These are phyloP conservation scores for Lactarius pseudohatsudake DNA, from an alignment of 768 basidiomycete genomes.

Conservation along the genomic window DNA sequence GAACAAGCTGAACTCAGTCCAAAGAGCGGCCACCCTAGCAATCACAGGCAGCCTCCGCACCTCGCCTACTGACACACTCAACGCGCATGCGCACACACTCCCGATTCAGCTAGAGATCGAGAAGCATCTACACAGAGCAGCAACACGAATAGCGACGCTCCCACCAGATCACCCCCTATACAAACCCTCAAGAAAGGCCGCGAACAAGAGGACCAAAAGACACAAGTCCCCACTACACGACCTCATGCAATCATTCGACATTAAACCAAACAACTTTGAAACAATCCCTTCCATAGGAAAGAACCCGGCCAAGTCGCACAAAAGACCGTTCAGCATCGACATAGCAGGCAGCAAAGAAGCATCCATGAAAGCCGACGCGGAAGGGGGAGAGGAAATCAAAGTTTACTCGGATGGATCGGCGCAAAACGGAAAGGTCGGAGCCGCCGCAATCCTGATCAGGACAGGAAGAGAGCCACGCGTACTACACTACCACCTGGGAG, in stretches of 20 bases:
- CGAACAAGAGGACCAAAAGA: background rate
- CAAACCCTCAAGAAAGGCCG: background rate
- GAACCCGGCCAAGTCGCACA: background rate
- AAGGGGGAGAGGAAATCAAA: background rate
- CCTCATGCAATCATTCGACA: slow-evolving; percentile 13
- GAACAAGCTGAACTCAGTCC: no score
- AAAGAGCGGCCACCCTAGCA: no score
- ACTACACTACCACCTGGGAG: background rate
- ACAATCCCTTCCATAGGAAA: slow-evolving; percentile 3
- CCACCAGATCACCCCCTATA: slow-evolving; percentile 22
- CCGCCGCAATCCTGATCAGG: background rate
- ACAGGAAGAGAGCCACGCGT: background rate
- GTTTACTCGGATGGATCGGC: slow-evolving; percentile 32
- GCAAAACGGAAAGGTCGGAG: background rate
- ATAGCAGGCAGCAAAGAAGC: slow-evolving; percentile 11
- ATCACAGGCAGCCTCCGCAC: no score
- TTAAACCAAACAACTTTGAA: slow-evolving; percentile 6
- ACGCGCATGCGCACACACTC: no score
- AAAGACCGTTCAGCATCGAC: background rate
- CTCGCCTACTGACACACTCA: no score
- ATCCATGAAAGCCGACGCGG: background rate
- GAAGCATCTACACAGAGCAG: no score
- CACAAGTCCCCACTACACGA: slow-evolving; percentile 23
- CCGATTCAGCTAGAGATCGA: no score
- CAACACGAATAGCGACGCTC: no score